Evolutionary conservation across 2,329 filamentous ascomycete genomes (phyloP).

Genomic region (Pseudopyrenochaeta lycopersici): DNA sequence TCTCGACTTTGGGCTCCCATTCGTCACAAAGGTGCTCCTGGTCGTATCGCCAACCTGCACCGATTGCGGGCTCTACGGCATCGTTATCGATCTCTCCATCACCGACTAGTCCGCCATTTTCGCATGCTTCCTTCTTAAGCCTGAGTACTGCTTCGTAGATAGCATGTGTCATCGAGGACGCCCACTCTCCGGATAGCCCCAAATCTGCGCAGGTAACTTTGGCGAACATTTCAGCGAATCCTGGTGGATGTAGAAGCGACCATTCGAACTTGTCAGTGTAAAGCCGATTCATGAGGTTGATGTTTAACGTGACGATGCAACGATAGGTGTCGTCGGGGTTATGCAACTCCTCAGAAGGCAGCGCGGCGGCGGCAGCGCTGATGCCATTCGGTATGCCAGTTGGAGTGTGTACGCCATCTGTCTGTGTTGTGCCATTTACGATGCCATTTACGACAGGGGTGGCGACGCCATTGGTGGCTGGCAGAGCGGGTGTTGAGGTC

Average conservation of each 20-base stretch:
- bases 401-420: constrained; percentile 56
- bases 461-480: constrained; percentile 63
- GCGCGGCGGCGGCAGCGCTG: constrained; percentile 73
- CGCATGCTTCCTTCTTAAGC: constrained; percentile 95
- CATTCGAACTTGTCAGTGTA: constrained; percentile 99
- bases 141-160: constrained; percentile 95
- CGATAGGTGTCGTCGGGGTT: constrained; percentile 96
- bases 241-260: constrained; percentile 91
- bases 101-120: constrained; percentile 83
- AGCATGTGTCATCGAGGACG: constrained; percentile 91
- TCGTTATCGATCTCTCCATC: constrained; percentile 86
- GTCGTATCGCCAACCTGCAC: constrained; percentile 95
- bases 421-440: constrained; percentile 55
- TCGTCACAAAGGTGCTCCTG: constrained; percentile 78
- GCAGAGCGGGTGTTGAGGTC: constrained; percentile 58
- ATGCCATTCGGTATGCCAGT: constrained; percentile 64
- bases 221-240: constrained; percentile 91
- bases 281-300: constrained; percentile 88
- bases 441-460: constrained; percentile 62
- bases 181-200: constrained; percentile 89
- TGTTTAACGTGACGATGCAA: constrained; percentile 88
- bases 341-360: constrained; percentile 73
- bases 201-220: constrained; percentile 92
- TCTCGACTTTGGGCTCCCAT: constrained; percentile 63
- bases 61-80: constrained; percentile 75